Percentiles rank a stretch among this genome's conserved stretches.
phyloP scores from a whole-genome alignment of 768 basidiomycete species.

The Mycena olivaceomarginata region DNA sequence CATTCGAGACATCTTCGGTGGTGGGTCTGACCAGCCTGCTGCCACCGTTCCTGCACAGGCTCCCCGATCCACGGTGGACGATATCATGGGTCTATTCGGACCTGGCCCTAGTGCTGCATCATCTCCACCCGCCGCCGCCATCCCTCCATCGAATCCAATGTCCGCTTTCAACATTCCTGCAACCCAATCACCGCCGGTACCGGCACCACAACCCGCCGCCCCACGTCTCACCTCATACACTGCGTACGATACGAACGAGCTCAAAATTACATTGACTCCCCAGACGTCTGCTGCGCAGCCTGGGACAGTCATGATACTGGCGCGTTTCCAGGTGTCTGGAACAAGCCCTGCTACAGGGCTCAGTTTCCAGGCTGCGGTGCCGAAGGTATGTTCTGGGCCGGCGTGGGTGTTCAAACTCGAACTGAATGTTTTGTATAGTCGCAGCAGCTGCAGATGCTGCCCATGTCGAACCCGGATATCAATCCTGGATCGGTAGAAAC shows the following conservation, averaged over 20 bases:
- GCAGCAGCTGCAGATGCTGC: constrained; percentile 97
- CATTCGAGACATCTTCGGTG: constrained; percentile 94
- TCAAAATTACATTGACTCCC: constrained; percentile 93
- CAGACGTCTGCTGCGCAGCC: constrained; percentile 87
- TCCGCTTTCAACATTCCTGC: constrained; percentile 56
- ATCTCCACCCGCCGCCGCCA: constrained; percentile 54
- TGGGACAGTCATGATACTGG: constrained; percentile 94
- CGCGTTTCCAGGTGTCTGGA: constrained; percentile 87
- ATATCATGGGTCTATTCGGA: constrained; percentile 94
- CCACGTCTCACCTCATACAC: constrained; percentile 83
- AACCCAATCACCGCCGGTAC: constrained; percentile 55
- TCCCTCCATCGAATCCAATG: constrained; percentile 62
- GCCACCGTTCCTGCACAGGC: constrained; percentile 65
- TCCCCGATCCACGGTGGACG: constrained; percentile 82
- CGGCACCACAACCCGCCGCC: constrained; percentile 61
- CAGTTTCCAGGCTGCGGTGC: constrained; percentile 98
- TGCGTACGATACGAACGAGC: constrained; percentile 94
- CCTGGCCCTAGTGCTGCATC: constrained; percentile 62
- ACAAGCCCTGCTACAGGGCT: constrained; percentile 73
- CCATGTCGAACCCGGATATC: constrained; percentile 93
- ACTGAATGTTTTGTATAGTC: constrained; percentile 70
- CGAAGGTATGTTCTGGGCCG: constrained; percentile 76
- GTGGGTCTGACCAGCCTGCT: constrained; percentile 54
- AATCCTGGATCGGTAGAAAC: constrained; percentile 89
- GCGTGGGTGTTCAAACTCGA: neutral